A percentile compares a stretch with the other conserved stretches of the same genome.
phyloP scores from a whole-genome alignment of 805 yeast species.

The Candida odintsovae region DNA sequence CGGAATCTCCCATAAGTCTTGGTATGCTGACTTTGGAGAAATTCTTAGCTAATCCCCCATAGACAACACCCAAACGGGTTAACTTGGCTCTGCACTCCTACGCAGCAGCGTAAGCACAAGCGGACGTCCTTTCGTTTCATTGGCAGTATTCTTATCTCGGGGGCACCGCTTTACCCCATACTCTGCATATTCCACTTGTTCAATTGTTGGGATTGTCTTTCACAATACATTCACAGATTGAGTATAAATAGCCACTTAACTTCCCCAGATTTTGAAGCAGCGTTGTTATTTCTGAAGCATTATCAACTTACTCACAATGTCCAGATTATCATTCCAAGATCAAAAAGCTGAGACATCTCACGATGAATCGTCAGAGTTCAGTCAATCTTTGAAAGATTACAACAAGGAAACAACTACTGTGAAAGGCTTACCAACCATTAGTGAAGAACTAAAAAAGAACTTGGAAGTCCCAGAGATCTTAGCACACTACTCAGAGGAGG shows the following conservation, averaged over 20 bases:
- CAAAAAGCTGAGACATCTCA: not conserved
- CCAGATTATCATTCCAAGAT: not conserved
- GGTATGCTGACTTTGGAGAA: no score
- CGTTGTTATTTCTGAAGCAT: no score
- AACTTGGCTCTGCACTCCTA: no score
- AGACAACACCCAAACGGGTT: no score
- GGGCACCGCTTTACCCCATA: no score
- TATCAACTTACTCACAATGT: not conserved
- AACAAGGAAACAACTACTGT: not conserved
- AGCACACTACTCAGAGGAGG: slow-evolving; percentile 27
- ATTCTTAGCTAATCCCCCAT: no score
- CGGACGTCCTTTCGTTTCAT: no score
- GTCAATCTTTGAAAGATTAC: not conserved
- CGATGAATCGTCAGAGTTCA: not conserved
- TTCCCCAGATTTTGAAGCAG: not conserved
- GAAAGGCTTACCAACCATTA: slow-evolving; percentile 2
- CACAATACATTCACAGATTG: not conserved
- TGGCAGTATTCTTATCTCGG: no score
- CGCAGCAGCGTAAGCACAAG: no score
- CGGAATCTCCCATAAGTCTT: no score
- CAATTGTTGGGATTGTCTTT: no score
- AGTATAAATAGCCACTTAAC: no score
- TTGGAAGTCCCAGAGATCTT: slow-evolving; percentile 20
- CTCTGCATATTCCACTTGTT: not conserved
- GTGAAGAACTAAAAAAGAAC: slow-evolving; percentile 9